phyloP scores from a whole-genome alignment of 495 filamentous ascomycete species.

The Parachaetomium inaequale region DNA sequence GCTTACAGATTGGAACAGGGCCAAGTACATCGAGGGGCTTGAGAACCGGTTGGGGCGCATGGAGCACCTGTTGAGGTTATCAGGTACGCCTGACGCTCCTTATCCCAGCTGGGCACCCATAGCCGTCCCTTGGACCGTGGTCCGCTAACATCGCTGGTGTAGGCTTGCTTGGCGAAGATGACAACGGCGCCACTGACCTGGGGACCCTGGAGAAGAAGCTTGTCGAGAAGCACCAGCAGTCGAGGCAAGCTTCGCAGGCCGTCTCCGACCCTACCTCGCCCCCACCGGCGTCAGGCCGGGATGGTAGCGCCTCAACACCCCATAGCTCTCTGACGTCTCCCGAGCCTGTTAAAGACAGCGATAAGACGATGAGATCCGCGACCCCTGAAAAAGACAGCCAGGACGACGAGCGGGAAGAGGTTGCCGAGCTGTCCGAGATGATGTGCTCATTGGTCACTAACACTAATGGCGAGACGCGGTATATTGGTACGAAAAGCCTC shows the following conservation, averaged over 20 bases:
- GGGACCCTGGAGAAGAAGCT: constrained; percentile 81
- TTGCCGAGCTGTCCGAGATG: constrained; percentile 91
- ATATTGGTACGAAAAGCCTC: constrained; percentile 68
- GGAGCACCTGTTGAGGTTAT: constrained; percentile 84
- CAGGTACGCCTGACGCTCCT: constrained; percentile 48
- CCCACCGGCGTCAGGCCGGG: constrained; percentile 39
- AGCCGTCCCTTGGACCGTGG: no score
- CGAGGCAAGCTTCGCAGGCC: constrained; percentile 44
- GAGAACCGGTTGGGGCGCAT: constrained; percentile 93
- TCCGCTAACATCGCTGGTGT: constrained; percentile 19
- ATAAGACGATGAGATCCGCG: constrained; percentile 35
- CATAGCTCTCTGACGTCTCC: constrained; percentile 59
- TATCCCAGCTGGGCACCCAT: neutral
- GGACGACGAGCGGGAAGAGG: constrained; percentile 79
- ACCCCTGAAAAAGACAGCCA: constrained; percentile 36
- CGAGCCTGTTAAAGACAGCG: constrained; percentile 52
- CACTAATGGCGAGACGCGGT: constrained; percentile 90
- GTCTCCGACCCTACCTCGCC: constrained; percentile 46
- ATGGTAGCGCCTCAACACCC: constrained; percentile 55
- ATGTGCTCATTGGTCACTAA: constrained; percentile 99
- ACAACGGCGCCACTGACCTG: constrained; percentile 83
- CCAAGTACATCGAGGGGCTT: constrained; percentile 96
- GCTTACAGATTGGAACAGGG: constrained; percentile 49
- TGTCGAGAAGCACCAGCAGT: constrained; percentile 56
- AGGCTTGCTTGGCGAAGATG: constrained; percentile 77